phyloP scores from a whole-genome alignment of 176 grass and related monocot species.

The Musa acuminata region DNA sequence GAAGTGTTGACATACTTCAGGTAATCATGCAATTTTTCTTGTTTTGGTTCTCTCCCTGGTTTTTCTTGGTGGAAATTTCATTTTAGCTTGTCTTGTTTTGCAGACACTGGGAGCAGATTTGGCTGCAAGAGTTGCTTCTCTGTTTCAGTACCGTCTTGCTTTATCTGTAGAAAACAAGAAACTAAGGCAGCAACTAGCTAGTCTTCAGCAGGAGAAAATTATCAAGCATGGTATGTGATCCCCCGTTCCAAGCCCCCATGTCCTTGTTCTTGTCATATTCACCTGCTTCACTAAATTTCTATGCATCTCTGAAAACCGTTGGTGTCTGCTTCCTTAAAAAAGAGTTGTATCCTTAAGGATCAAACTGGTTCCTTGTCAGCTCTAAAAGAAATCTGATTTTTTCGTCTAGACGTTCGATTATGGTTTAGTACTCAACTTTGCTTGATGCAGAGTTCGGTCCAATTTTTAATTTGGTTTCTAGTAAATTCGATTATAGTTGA shows the following conservation, averaged over 20 bases:
- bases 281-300: slow-evolving; percentile 3
- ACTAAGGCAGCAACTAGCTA: slow-evolving; percentile 50
- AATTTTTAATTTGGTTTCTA: no score
- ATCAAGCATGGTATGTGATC: slow-evolving; percentile 63
- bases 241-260: background rate
- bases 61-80: slow-evolving; percentile 16
- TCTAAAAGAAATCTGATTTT: no score
- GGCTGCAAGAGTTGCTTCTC: slow-evolving; percentile 61
- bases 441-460: no score
- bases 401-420: no score
- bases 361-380: no score
- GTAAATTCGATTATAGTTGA: no score
- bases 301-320: no score
- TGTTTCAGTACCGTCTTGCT: slow-evolving; percentile 69
- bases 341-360: background rate
- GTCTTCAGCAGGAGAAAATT: slow-evolving; percentile 68
- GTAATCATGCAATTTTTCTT: slow-evolving; percentile 18
- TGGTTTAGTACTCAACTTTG: no score
- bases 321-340: background rate
- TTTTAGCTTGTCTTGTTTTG: slow-evolving; percentile 1
- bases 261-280: background rate
- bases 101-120: slow-evolving; percentile 81
- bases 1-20: slow-evolving; percentile 75
- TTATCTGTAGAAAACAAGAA: slow-evolving; percentile 85
- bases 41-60: slow-evolving; percentile 1